These are phyloP conservation scores for Talaromyces sp. DNA, from an alignment of 2,329 filamentous ascomycete genomes.

Conservation along the genomic window DNA sequence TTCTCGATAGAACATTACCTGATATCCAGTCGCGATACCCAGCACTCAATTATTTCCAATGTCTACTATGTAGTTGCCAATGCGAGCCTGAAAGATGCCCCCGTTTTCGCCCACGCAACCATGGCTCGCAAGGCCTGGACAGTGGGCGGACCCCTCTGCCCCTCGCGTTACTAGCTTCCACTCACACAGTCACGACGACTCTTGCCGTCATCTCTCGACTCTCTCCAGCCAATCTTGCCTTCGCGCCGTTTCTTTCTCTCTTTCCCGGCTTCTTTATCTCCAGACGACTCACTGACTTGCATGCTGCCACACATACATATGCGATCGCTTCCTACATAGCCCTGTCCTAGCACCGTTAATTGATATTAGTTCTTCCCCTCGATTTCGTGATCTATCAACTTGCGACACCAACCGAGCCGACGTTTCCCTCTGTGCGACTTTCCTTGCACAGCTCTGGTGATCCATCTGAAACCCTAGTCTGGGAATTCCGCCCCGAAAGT, in stretches of 20 bases:
- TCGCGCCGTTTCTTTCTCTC: not conserved
- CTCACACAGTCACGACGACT: not conserved
- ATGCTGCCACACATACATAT: constrained; percentile 5
- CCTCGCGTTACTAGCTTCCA: constrained; percentile 12
- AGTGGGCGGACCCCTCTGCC: constrained; percentile 10
- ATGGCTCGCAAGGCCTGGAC: constrained; percentile 8
- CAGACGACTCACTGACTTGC: not conserved
- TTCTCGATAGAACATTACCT: not conserved
- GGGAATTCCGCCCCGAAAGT: constrained; percentile 8
- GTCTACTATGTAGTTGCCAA: not conserved
- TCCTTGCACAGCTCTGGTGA: not conserved
- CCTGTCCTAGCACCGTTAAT: not conserved
- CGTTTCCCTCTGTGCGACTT: not conserved
- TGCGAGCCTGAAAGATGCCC: not conserved
- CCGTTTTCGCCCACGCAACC: constrained; percentile 1
- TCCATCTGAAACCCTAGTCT: constrained; percentile 13
- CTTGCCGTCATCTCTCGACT: constrained; percentile 3
- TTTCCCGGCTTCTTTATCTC: not conserved
- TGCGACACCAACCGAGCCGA: not conserved
- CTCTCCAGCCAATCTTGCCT: not conserved
- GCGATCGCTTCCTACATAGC: constrained; percentile 6
- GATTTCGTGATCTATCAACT: not conserved
- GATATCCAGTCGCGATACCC: no score
- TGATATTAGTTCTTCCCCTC: not conserved
- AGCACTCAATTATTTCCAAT: no score